Percentiles rank a stretch among this genome's conserved stretches.
Evolutionary conservation across 495 filamentous ascomycete species (phyloP).

Genomic region (Melanomma pulvis-pyrius): DNA sequence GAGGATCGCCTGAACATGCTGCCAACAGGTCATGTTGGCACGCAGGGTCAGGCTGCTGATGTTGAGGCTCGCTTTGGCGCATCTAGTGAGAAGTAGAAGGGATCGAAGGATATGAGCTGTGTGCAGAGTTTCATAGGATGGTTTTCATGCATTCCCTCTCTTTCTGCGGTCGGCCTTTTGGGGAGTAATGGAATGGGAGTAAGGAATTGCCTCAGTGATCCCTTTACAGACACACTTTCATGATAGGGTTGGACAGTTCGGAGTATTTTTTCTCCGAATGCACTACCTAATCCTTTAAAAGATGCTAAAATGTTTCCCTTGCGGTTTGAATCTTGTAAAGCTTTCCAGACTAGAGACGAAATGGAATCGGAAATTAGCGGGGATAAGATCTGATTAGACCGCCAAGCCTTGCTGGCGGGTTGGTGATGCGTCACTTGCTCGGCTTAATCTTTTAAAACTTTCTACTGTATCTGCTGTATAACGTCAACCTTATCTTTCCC

Average conservation of each 20-base stretch:
- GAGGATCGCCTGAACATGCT: conserved; percentile 69
- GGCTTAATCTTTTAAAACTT: not conserved
- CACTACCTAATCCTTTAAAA: too few species aligned
- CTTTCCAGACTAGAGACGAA: not conserved
- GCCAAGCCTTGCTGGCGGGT: not conserved
- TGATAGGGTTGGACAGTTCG: too few species aligned
- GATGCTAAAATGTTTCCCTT: not conserved
- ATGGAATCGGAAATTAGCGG: conserved; percentile 5
- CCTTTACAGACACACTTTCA: not conserved
- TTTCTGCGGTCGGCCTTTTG: not conserved
- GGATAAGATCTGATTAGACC: not conserved
- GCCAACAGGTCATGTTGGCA: conserved; percentile 44
- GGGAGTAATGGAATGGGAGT: not conserved
- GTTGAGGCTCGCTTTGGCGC: not conserved
- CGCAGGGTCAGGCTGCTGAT: conserved; percentile 2
- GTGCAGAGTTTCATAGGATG: not conserved
- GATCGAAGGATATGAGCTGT: not conserved
- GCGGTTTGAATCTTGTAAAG: not conserved
- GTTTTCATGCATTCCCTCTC: not conserved
- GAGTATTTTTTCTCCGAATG: too few species aligned
- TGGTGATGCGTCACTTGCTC: conserved; percentile 10
- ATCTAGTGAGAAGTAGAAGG: not conserved
- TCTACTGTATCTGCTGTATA: not conserved
- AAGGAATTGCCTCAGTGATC: not conserved
- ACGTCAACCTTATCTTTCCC: not conserved